These are phyloP conservation scores for Zea mays DNA, from an alignment of 176 grass and related monocot genomes.

Conservation along the genomic window Zm-B73-REFERENCE-NAM-5.0 NC_050100.1:138014001-138014500, in stretches of 20 bases:
- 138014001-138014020: not conserved
- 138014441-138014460: conserved; percentile 49
- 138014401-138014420: conserved; percentile 51
- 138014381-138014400: conserved; percentile 56
- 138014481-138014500: conserved; percentile 27
- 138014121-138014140: conserved; percentile 60
- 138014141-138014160: conserved; percentile 71
- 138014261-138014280: not conserved
- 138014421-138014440: conserved; percentile 53
- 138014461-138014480: conserved; percentile 27
- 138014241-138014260: not conserved
- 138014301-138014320: conserved; percentile 25
- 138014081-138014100: conserved; percentile 51
- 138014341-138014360: conserved; percentile 19
- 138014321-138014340: conserved; percentile 30
- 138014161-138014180: conserved; percentile 75
- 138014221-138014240: conserved; percentile 38
- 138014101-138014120: conserved; percentile 64
- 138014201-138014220: conserved; percentile 72
- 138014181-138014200: conserved; percentile 64
- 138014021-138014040: conserved; percentile 15
- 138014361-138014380: conserved; percentile 46
- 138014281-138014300: conserved; percentile 4
- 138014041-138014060: not conserved
- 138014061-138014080: not conserved